These are phyloP conservation scores for Tetrahymena borealis DNA, from an alignment of 73 alveolate genomes.

Conservation along the genomic window DNA sequence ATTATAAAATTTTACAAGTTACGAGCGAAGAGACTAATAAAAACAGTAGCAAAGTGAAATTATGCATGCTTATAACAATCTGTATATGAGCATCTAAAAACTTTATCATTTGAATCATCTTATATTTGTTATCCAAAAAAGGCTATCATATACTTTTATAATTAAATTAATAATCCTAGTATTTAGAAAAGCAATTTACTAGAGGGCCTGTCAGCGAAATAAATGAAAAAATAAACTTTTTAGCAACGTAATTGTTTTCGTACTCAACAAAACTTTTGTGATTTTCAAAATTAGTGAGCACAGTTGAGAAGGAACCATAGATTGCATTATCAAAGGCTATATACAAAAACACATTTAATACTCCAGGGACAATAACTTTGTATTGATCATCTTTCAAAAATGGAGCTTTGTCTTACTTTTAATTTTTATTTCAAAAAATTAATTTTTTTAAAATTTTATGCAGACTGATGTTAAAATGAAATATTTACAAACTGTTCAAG, in stretches of 20 bases:
- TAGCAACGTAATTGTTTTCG: slow-evolving; percentile 15
- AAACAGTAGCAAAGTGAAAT: slow-evolving; percentile 15
- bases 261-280: slow-evolving; percentile 27
- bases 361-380: slow-evolving; percentile 25
- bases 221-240: slow-evolving; percentile 5
- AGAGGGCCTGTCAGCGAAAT: slow-evolving; percentile 19
- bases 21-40: slow-evolving; percentile 4
- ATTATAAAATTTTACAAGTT: background rate
- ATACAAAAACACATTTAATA: slow-evolving; percentile 14
- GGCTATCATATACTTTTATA: background rate
- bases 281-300: slow-evolving; percentile 29
- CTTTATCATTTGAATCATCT: background rate
- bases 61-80: slow-evolving; percentile 13
- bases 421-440: background rate
- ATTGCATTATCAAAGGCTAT: slow-evolving; percentile 4
- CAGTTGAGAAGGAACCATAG: slow-evolving; percentile 17
- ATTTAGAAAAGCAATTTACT: slow-evolving; percentile 1
- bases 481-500: slow-evolving; percentile 13
- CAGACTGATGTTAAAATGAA: background rate
- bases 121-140: background rate
- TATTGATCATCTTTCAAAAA: background rate
- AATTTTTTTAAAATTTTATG: background rate
- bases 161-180: background rate
- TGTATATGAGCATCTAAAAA: slow-evolving; percentile 25
- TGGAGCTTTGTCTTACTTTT: background rate